Evolutionary conservation across 768 basidiomycete species (phyloP), one percentile per base, ranked within the genome.

Genomic region (Pulveroboletus sp.): DNA sequence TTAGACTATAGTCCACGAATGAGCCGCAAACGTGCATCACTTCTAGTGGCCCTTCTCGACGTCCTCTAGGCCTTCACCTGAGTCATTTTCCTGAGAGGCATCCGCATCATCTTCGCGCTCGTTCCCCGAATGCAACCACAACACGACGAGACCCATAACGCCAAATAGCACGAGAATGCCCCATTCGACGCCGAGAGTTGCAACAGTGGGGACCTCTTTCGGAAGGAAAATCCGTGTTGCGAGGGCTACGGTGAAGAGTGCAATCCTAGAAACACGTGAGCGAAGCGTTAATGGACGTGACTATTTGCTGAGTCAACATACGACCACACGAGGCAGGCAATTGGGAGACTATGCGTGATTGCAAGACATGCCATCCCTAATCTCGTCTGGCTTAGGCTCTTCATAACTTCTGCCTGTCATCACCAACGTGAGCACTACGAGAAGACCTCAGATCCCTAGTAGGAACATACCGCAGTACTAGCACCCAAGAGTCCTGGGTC

Each of bases 311-410:
- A 41, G 31, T 8, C 27, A 28, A 51, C 53, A 6, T 46, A 59
- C 57, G 58, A 56, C 53, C 57, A 59, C 24, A 51, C 27, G 24
- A 56, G 49, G 6, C 38, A 46, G 10, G 57, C 53, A 4, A 46
- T 39, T 0, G 57, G 58, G 5, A 59, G 54, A 38, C 57, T 46
- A n/a, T 58, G 57, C 10, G 46, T 54, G 26, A 59, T 56, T 6
- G 57, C 49, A 35, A 58, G 39, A 7, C 46, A 37, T 0, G 46
- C 33, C 43, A 58, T 50, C 2, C 53, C 57, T 6, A 27, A 32
- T 24, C 38, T 36, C 8, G 28, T 32, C n/a, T 48, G 45, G 14
- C 37, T 43, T 18, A 58, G 36, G 1, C 32, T 39, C 40, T 26
- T 28, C 48, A 59, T 42, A 10, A 35, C 36, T 18, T 46, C 32